Evolutionary conservation across 495 filamentous ascomycete genomes (phyloP), one percentile per base, ranked within the genome.

Genomic region (Aspergillus homomorphus): DNA sequence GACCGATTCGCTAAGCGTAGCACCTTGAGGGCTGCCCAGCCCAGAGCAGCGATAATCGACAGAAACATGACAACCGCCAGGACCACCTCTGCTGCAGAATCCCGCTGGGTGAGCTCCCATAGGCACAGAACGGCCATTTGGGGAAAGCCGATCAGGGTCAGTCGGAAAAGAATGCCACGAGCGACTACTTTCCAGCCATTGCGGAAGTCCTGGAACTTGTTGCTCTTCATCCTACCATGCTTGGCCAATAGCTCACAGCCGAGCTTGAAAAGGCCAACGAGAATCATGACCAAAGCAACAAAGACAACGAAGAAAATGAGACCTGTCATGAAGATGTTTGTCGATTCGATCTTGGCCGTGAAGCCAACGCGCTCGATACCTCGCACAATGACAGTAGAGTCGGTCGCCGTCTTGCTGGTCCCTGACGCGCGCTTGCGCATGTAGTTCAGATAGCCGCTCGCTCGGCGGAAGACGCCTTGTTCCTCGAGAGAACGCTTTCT

Each of bases 251-350:
- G 56, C 68, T 96, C 91, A 72, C 83, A 89, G 60, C 85, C 69
- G 22, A 77, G 82, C 73, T 96, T 96, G 82, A 92, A 96, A 4
- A 84, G 62, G 7, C 82, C 74, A 12, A 96, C 89, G 42, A 82
- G 81, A 43, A 92, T 66, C 49, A 87, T 82, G 19, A 90, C 87
- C 51, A 85, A 60, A 28, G 87, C 69, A 43, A 91, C 81, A 66
- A 97, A 91, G 56, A 92, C 76, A 53, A 89, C 81, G 71, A 96
- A 96, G 79, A 97, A 96, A 49, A 84, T 82, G 45, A 97, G 75
- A 56, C 91, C 91, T 6, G 93, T 97, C 71, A 97, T 70, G 73
- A 98, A 98, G 53, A 97, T 83, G 71, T 98, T 98, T 45, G 92
- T 96, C 1, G 80, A 74, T 73, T 98, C 94, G 49, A 98, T 96